These are phyloP conservation scores for Stephanodiscus minutulus DNA, from an alignment of 108 stramenopile genomes.

Conservation along the genomic window DNA sequence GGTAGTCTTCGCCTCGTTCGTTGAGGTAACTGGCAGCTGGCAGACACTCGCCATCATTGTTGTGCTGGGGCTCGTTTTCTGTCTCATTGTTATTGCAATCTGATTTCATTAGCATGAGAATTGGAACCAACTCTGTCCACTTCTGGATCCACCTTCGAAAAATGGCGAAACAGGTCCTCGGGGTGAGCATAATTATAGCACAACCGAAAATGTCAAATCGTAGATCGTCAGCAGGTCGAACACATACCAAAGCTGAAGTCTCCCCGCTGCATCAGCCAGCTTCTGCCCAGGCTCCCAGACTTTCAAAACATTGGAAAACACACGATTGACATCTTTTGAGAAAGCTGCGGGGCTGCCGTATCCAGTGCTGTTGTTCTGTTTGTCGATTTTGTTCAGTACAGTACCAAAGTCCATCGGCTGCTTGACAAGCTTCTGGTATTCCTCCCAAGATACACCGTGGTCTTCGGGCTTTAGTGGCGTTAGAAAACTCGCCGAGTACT, in stretches of 20 bases:
- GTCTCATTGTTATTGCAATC: constrained; percentile 48
- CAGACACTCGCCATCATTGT: constrained; percentile 26
- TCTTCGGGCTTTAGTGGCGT: constrained; percentile 69
- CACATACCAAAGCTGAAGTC: constrained; percentile 63
- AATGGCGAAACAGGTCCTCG: background rate
- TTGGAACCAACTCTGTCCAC: constrained; percentile 84
- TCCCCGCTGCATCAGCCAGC: constrained; percentile 75
- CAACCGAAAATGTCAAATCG: background rate
- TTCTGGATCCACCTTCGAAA: constrained; percentile 60
- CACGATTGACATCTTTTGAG: constrained; percentile 92
- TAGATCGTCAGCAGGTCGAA: background rate
- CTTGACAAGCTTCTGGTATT: constrained; percentile 86
- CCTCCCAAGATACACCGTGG: constrained; percentile 67
- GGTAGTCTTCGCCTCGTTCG: constrained; percentile 87
- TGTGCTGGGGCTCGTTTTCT: constrained; percentile 30
- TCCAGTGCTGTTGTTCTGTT: constrained; percentile 37
- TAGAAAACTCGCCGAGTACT: constrained; percentile 73
- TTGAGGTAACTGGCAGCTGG: constrained; percentile 34
- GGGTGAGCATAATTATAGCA: background rate
- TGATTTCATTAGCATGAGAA: constrained; percentile 82
- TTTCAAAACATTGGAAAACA: constrained; percentile 87
- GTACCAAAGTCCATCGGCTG: constrained; percentile 89
- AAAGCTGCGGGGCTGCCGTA: constrained; percentile 83
- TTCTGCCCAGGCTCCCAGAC: constrained; percentile 81
- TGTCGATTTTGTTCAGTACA: constrained; percentile 63